Conservation (phyloP, 768 basidiomycete species). For the Epithele typhae region DNA sequence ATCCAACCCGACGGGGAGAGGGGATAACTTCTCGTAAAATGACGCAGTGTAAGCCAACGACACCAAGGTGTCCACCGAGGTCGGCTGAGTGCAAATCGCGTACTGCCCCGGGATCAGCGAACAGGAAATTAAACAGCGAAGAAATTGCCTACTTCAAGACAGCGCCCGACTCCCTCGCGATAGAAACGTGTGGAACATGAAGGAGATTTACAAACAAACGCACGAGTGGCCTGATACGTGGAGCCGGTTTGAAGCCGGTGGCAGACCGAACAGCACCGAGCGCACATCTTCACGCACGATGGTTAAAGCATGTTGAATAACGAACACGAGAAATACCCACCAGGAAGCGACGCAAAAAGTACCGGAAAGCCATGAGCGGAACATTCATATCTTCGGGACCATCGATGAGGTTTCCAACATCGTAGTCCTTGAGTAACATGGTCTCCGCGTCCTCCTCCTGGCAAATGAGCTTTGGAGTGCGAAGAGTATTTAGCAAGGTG, state of each 20-base stretch:
- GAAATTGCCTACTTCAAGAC: constrained; percentile 47
- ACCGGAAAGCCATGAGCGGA: constrained; percentile 54
- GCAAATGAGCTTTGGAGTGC: no score
- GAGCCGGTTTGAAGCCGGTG: constrained; percentile 46
- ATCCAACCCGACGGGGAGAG: constrained; percentile 53
- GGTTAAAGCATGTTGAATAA: not conserved
- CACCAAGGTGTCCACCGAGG: constrained; percentile 62
- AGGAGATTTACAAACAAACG: constrained; percentile 61
- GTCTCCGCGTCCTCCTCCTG: no score
- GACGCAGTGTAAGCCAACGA: constrained; percentile 60
- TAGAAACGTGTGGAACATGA: constrained; percentile 70
- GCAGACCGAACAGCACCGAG: constrained; percentile 67
- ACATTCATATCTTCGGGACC: constrained; percentile 44
- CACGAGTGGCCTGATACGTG: constrained; percentile 64
- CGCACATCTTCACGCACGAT: constrained; percentile 44
- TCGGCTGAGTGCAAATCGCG: constrained; percentile 59
- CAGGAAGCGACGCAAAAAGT: constrained; percentile 59
- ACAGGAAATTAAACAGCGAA: not conserved
- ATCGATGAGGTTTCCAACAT: constrained; percentile 35
- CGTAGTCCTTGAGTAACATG: constrained; percentile 29
- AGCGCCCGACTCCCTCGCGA: constrained; percentile 54
- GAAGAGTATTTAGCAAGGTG: no score
- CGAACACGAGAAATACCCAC: constrained; percentile 30
- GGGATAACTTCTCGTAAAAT: constrained; percentile 45
- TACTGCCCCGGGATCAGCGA: constrained; percentile 35